Percentiles rank a stretch among this genome's conserved stretches.
Evolutionary conservation across 345 rosid species (phyloP).

Genomic region (Salix brachista): DNA sequence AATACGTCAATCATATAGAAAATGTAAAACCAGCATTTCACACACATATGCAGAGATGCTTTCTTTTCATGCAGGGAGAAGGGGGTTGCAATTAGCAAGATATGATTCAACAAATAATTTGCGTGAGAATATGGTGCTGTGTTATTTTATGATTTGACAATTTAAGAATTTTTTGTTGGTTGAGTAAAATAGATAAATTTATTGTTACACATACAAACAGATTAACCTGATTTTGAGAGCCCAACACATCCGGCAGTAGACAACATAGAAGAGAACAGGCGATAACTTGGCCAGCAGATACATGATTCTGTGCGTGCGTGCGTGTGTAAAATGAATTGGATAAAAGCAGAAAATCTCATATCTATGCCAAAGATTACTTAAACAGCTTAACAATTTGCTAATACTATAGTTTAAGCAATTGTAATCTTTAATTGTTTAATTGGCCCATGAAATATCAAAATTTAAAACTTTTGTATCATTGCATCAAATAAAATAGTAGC

Average conservation of each 20-base stretch:
- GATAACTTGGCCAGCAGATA: neutral
- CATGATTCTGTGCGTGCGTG: neutral
- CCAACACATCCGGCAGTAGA: neutral
- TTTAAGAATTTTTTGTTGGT: neutral
- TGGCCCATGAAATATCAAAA: neutral
- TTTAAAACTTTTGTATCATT: no score
- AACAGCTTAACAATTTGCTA: no score
- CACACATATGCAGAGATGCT: neutral
- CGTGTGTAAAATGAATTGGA: no score
- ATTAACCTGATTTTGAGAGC: neutral
- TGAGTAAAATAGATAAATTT: neutral
- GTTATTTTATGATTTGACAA: neutral
- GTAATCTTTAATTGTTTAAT: neutral
- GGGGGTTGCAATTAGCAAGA: neutral
- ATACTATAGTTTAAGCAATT: neutral
- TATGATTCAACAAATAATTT: neutral
- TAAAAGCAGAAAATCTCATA: no score
- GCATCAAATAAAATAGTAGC: neutral
- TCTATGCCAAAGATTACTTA: no score
- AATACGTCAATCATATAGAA: neutral
- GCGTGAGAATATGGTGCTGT: neutral
- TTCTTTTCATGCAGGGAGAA: neutral
- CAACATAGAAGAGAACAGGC: neutral
- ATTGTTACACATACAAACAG: neutral
- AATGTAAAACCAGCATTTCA: neutral